These are phyloP conservation scores for Coemansia pectinata DNA, from an alignment of 192 early-diverging fungal species.

Conservation along the genomic window DNA sequence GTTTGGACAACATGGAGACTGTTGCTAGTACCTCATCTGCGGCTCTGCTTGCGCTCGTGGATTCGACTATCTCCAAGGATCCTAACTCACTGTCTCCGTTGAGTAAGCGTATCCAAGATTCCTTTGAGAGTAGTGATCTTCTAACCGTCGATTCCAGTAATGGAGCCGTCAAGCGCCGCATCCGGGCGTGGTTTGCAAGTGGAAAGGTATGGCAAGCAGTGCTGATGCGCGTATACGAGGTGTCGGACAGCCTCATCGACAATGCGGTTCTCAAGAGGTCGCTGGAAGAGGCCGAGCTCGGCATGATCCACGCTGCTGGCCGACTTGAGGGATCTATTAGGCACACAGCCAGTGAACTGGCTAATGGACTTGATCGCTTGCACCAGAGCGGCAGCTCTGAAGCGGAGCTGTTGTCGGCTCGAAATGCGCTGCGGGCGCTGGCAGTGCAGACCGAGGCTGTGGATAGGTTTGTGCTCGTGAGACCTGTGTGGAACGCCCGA, in stretches of 20 bases:
- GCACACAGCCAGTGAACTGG: conserved; percentile 11
- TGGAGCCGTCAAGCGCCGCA: conserved; percentile 29
- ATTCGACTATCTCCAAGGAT: background rate
- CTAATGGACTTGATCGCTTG: conserved; percentile 8
- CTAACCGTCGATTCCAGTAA: conserved; percentile 26
- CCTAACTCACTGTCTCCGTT: conserved; percentile 6
- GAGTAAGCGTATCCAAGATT: conserved; percentile 32
- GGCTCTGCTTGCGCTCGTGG: conserved; percentile 6
- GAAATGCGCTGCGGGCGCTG: conserved; percentile 21
- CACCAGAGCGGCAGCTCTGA: background rate
- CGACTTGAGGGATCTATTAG: conserved; percentile 36
- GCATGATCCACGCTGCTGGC: conserved; percentile 46
- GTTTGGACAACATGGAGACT: background rate
- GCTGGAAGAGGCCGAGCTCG: conserved; percentile 44
- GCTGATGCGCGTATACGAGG: conserved; percentile 45
- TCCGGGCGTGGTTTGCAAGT: conserved; percentile 32
- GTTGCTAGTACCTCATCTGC: background rate
- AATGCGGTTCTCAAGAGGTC: conserved; percentile 32
- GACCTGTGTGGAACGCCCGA: conserved; percentile 36
- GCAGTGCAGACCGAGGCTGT: conserved; percentile 23
- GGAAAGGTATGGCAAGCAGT: conserved; percentile 38
- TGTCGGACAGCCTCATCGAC: conserved; percentile 32
- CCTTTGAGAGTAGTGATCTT: conserved; percentile 34
- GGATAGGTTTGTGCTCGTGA: conserved; percentile 28
- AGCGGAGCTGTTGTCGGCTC: conserved; percentile 7